Evolutionary conservation across 2,329 filamentous ascomycete species (phyloP).

Genomic region (Ceratocystis eucalypticola): DNA sequence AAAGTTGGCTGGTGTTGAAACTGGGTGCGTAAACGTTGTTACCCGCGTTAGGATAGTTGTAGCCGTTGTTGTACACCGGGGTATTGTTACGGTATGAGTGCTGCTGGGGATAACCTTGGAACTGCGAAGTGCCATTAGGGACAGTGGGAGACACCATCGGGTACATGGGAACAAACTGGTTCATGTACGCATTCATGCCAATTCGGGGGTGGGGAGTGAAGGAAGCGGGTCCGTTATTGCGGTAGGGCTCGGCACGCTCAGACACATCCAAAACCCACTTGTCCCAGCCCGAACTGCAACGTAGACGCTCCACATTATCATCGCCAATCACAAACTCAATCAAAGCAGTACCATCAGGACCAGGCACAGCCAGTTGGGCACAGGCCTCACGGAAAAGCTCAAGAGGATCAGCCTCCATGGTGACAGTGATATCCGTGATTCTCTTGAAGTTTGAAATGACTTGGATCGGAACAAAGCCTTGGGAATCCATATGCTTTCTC

Average conservation of each 20-base stretch:
- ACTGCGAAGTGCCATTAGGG: slow-evolving; percentile 14
- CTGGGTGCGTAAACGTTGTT: slow-evolving; percentile 19
- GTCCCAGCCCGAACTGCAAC: slow-evolving; percentile 62
- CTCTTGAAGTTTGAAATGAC: slow-evolving; percentile 80
- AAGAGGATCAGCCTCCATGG: slow-evolving; percentile 17
- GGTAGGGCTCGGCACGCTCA: slow-evolving; percentile 58
- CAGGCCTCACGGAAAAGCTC: slow-evolving; percentile 26
- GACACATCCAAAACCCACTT: slow-evolving; percentile 62
- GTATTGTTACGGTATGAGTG: slow-evolving; percentile 24
- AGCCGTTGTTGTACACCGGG: slow-evolving; percentile 24
- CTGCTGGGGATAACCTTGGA: slow-evolving; percentile 22
- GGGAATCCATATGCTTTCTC: slow-evolving; percentile 82
- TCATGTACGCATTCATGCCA: slow-evolving; percentile 20
- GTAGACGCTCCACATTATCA: slow-evolving; percentile 66
- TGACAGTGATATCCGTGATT: slow-evolving; percentile 48
- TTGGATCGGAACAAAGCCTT: slow-evolving; percentile 73
- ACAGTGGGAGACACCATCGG: slow-evolving; percentile 9
- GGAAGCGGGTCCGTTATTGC: slow-evolving; percentile 51
- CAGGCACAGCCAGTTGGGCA: slow-evolving; percentile 54
- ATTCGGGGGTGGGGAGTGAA: slow-evolving; percentile 24
- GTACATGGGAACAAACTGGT: slow-evolving; percentile 19
- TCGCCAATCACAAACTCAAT: slow-evolving; percentile 62
- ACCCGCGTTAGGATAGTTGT: slow-evolving; percentile 9
- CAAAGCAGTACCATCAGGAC: slow-evolving; percentile 46
- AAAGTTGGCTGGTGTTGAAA: slow-evolving; percentile 26